Evolutionary conservation across 805 yeast genomes (phyloP), one percentile per base, ranked within the genome.

Genomic region (Tetrapisispora iriomotensis): DNA sequence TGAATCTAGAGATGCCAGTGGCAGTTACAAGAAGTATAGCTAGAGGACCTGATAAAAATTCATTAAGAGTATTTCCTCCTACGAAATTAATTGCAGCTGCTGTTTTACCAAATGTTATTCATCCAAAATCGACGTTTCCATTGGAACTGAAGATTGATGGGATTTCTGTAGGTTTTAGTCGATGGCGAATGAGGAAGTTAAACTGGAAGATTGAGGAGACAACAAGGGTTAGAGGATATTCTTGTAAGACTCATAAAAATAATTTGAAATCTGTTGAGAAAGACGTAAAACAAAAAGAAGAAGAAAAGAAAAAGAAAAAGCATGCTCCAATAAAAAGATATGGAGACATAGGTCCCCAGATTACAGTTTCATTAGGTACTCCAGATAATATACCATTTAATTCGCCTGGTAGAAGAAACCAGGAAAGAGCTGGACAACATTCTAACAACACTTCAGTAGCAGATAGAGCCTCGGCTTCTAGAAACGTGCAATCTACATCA

Each of bases 131-230:
- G 0, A 70, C 80, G 1, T 85, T 92, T 54, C 82, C 92, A 0
- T 70, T 90, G 18, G 96, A 87, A 54, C 66, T 92, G 53, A 76
- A 79, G 47, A 63, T 92, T 51, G 94, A 86, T 50, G 82, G 86
- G 41, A 74, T 83, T 7, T 60, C 72, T 4, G 66, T 73, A 5
- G 65, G 67, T 10, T 79, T 72, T 41, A 60, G 64, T 46, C 68
- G 96, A 46, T 92, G 98, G 98, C 73, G 94, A 61, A 80, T 92
- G 88, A 70, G 96, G 36, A 84, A 86, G 55, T 62, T 92, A 30
- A 71, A 71, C 41, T 92, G 97, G 97, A 71, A 85, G 53, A 72
- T 92, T 13, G 95, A 90, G 54, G 97, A 92, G 56, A 72, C 70
- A 36, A 71, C 79, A n/a, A 75, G 78, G 50, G 68, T 85, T 14